Evolutionary conservation across 2,329 filamentous ascomycete genomes (phyloP).

Genomic region (Fusarium oxysporum): DNA sequence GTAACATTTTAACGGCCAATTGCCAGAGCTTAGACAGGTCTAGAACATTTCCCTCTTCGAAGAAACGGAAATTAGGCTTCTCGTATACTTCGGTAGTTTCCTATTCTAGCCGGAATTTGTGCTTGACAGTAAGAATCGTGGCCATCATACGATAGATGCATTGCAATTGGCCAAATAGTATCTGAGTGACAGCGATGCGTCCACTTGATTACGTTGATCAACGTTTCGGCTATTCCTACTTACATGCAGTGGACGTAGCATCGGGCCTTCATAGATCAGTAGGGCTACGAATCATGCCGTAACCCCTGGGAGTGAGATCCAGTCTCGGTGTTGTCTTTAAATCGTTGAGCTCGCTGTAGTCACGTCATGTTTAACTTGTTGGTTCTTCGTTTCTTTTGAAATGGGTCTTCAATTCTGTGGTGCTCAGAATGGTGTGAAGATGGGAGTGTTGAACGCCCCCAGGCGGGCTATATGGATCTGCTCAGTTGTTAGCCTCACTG

Average conservation of each 20-base stretch:
- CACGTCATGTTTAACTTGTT: neutral
- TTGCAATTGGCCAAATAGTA: neutral
- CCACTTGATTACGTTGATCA: neutral
- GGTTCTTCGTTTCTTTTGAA: neutral
- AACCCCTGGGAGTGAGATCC: too few species aligned
- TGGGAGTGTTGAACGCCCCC: neutral
- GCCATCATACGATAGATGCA: neutral
- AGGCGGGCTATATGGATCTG: neutral
- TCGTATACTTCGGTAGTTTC: neutral
- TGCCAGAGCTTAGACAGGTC: neutral
- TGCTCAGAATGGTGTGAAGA: neutral
- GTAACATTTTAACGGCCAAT: neutral
- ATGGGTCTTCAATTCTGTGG: neutral
- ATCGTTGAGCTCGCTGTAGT: neutral
- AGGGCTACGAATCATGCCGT: neutral
- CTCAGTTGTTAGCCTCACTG: neutral
- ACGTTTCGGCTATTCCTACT: neutral
- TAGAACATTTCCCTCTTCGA: neutral
- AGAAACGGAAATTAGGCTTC: neutral
- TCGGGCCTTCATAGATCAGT: neutral
- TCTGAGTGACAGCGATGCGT: neutral
- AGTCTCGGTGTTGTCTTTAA: neutral
- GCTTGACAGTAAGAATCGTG: neutral
- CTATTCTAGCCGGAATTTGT: neutral
- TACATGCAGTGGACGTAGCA: neutral